These are phyloP conservation scores for Trichosporon faecale DNA, from an alignment of 1,284 basidiomycete species.

Conservation along the genomic window DNA sequence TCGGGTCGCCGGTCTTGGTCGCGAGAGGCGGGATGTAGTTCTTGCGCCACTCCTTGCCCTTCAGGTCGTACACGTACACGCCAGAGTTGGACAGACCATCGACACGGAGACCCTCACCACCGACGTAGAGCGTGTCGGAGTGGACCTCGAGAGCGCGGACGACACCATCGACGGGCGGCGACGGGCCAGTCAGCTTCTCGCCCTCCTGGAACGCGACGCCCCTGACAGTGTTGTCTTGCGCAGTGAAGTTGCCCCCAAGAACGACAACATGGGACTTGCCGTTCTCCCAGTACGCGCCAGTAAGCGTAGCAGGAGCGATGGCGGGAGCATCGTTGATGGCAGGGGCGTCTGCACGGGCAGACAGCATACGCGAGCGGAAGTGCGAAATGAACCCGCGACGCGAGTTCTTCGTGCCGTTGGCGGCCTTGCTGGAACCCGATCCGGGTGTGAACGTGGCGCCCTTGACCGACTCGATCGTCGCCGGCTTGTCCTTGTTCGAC, in stretches of 20 bases:
- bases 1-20: conserved; percentile 54
- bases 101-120: conserved; percentile 59
- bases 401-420: neutral
- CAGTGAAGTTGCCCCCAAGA: conserved; percentile 84
- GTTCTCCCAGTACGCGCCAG: conserved; percentile 88
- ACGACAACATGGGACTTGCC: conserved; percentile 63
- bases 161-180: conserved; percentile 60
- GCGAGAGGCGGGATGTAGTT: conserved; percentile 41
- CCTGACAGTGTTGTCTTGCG: conserved; percentile 49
- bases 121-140: conserved; percentile 66
- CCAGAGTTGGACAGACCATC: conserved; percentile 56
- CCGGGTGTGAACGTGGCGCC: conserved; percentile 35
- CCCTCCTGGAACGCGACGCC: conserved; percentile 75
- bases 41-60: conserved; percentile 60
- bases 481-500: conserved; percentile 36
- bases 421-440: conserved; percentile 24
- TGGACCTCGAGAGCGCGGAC: conserved; percentile 68
- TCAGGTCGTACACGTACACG: conserved; percentile 74
- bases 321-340: conserved; percentile 56
- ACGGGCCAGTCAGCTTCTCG: conserved; percentile 58
- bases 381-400: conserved; percentile 12
- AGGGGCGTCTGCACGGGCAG: conserved; percentile 57
- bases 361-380: neutral
- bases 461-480: conserved; percentile 32
- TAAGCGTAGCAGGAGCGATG: conserved; percentile 73